Conservation (phyloP, 2,329 filamentous ascomycete genomes). For the Microcyclospora tardicrescens region DNA sequence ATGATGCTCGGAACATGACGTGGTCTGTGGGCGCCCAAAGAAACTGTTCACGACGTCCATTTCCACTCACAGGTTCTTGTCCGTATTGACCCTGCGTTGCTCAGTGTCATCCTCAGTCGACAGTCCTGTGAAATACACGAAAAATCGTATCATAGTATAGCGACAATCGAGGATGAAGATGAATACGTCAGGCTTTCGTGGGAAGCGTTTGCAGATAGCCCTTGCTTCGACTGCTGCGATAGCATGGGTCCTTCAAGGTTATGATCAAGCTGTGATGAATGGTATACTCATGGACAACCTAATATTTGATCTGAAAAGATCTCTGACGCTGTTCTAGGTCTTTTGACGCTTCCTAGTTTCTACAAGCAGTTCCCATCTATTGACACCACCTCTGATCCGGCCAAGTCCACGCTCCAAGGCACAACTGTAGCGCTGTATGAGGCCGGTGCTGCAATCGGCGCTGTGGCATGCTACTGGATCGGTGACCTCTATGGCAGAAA, state of each 20-base stretch:
- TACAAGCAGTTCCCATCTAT: conserved; percentile 28
- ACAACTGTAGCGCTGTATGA: conserved; percentile 24
- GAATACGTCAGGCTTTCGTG: neutral
- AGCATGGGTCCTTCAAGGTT: conserved; percentile 9
- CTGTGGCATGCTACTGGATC: conserved; percentile 28
- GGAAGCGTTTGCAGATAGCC: neutral
- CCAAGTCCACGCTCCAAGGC: conserved; percentile 16
- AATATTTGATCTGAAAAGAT: too few species aligned
- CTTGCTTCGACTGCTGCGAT: neutral
- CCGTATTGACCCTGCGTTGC: too few species aligned
- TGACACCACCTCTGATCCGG: conserved; percentile 12
- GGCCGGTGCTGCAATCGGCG: conserved; percentile 14
- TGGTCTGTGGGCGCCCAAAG: too few species aligned
- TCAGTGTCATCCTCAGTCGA: too few species aligned
- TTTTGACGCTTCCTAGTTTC: conserved; percentile 28
- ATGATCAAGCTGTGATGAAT: conserved; percentile 27
- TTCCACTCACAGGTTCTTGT: too few species aligned
- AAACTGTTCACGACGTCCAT: too few species aligned
- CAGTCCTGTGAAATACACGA: too few species aligned
- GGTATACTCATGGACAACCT: conserved; percentile 16
- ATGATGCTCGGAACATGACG: too few species aligned
- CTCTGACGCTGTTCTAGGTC: too few species aligned
- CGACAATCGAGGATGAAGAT: too few species aligned
- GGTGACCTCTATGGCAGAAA: conserved; percentile 31
- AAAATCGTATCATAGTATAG: too few species aligned